A percentile compares a stretch with the other conserved stretches of the same genome.
These are phyloP conservation scores for Beauveria asiatica DNA, from an alignment of 2,329 filamentous ascomycete species.

Conservation along the genomic window DNA sequence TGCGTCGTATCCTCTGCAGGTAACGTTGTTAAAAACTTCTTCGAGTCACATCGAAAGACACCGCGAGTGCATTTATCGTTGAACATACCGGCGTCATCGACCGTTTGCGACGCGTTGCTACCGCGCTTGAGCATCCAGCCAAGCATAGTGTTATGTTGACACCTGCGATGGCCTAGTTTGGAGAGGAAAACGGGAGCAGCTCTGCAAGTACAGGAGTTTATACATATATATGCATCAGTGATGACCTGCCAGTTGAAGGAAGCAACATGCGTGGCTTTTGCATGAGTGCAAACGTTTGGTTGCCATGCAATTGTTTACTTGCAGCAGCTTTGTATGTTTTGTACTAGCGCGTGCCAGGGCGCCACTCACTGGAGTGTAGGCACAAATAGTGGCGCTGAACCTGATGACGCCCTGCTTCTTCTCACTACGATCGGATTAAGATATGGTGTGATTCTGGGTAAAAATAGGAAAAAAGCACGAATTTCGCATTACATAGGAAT, in stretches of 20 bases:
- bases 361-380: background rate
- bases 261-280: conserved; percentile 2
- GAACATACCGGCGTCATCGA: conserved; percentile 22
- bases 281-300: background rate
- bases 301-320: conserved; percentile 8
- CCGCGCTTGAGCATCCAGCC: conserved; percentile 49
- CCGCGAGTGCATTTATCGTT: background rate
- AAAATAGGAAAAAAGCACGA: too few relatives aligned
- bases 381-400: background rate
- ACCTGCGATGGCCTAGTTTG: background rate
- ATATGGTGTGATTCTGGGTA: too few relatives aligned
- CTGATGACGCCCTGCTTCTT: background rate
- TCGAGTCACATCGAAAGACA: background rate
- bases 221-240: background rate
- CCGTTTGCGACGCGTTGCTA: conserved; percentile 28
- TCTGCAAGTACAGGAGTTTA: too few relatives aligned
- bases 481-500: too few relatives aligned
- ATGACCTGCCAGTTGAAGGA: background rate
- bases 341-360: conserved; percentile 1
- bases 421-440: too few relatives aligned
- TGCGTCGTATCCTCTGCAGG: conserved; percentile 33
- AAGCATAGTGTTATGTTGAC: conserved; percentile 34
- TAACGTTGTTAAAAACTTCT: background rate
- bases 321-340: background rate
- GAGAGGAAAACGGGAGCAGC: background rate